Conservation (phyloP, 2,329 filamentous ascomycete genomes). For the Hypoxylon sp. region DNA sequence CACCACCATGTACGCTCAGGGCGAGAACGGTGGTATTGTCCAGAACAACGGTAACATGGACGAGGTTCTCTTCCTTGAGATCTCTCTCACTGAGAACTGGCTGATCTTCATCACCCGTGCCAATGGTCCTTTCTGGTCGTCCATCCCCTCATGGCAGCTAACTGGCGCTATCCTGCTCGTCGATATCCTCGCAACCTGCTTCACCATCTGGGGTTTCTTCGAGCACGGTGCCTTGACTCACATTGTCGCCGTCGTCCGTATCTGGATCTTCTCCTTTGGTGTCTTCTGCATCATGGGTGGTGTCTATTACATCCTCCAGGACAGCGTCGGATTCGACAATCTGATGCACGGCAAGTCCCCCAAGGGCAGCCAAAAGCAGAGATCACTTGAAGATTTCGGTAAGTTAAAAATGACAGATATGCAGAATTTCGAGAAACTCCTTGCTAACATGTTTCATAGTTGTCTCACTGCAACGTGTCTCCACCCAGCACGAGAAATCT, state of each 20-base stretch:
- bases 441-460: slow-evolving; percentile 72
- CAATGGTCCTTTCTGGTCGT: slow-evolving; percentile 93
- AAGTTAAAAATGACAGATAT: slow-evolving; percentile 60
- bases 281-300: slow-evolving; percentile 86
- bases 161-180: slow-evolving; percentile 83
- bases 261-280: slow-evolving; percentile 93
- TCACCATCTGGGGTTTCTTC: slow-evolving; percentile 90
- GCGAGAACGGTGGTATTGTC: slow-evolving; percentile 82
- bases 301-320: slow-evolving; percentile 84
- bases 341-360: slow-evolving; percentile 91
- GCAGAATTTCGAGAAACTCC: slow-evolving; percentile 14
- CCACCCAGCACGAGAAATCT: slow-evolving; percentile 92
- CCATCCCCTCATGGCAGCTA: slow-evolving; percentile 88
- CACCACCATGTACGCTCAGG: slow-evolving; percentile 81
- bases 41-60: slow-evolving; percentile 90
- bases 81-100: slow-evolving; percentile 94
- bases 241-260: slow-evolving; percentile 87
- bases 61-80: slow-evolving; percentile 88
- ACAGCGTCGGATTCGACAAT: slow-evolving; percentile 87
- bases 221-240: slow-evolving; percentile 74
- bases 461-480: slow-evolving; percentile 90
- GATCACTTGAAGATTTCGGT: slow-evolving; percentile 91
- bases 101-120: slow-evolving; percentile 96
- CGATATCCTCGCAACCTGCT: slow-evolving; percentile 86
- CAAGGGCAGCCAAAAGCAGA: slow-evolving; percentile 86